phyloP scores from a whole-genome alignment of 768 basidiomycete genomes.

The Trametes coccinea region DNA sequence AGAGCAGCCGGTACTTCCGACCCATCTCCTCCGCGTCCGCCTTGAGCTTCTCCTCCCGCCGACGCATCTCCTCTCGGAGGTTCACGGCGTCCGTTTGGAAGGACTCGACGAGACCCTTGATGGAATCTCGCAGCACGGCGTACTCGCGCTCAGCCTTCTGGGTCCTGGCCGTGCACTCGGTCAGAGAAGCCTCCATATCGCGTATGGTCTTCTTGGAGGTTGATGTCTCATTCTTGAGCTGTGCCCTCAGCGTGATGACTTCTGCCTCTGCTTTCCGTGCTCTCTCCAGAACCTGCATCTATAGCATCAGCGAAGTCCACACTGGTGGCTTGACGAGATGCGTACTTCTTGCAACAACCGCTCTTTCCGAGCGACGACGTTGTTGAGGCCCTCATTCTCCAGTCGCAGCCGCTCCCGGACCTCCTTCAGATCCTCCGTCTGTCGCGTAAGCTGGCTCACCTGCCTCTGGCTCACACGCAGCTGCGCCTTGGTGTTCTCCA shows the following conservation, averaged over 20 bases:
- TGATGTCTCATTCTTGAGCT: slow-evolving; percentile 72
- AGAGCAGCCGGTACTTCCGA: slow-evolving; percentile 65
- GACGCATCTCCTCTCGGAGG: slow-evolving; percentile 72
- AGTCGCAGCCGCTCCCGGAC: slow-evolving; percentile 76
- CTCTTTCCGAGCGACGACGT: slow-evolving; percentile 87
- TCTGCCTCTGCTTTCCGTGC: slow-evolving; percentile 86
- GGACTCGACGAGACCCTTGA: slow-evolving; percentile 69
- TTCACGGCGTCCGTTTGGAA: slow-evolving; percentile 76
- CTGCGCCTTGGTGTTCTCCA: slow-evolving; percentile 86
- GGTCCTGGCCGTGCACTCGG: slow-evolving; percentile 74
- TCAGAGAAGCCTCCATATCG: slow-evolving; percentile 75
- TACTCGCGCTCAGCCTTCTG: slow-evolving; percentile 86
- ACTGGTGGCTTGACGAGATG: not conserved
- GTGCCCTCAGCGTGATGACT: slow-evolving; percentile 62
- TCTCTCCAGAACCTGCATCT: slow-evolving; percentile 58
- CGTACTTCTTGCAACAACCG: slow-evolving; percentile 80
- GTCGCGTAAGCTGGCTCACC: slow-evolving; percentile 81
- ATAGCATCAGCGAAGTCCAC: not conserved
- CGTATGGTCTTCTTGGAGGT: slow-evolving; percentile 73
- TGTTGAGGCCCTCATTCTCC: slow-evolving; percentile 87
- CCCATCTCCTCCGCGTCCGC: slow-evolving; percentile 67
- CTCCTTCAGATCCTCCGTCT: slow-evolving; percentile 88
- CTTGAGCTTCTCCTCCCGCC: slow-evolving; percentile 68
- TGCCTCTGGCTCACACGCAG: slow-evolving; percentile 78
- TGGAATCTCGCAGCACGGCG: slow-evolving; percentile 70